Percentiles rank a stretch among this genome's conserved stretches.
Evolutionary conservation across 2,329 filamentous ascomycete species (phyloP).

Genomic region (Aspergillus caelatus): DNA sequence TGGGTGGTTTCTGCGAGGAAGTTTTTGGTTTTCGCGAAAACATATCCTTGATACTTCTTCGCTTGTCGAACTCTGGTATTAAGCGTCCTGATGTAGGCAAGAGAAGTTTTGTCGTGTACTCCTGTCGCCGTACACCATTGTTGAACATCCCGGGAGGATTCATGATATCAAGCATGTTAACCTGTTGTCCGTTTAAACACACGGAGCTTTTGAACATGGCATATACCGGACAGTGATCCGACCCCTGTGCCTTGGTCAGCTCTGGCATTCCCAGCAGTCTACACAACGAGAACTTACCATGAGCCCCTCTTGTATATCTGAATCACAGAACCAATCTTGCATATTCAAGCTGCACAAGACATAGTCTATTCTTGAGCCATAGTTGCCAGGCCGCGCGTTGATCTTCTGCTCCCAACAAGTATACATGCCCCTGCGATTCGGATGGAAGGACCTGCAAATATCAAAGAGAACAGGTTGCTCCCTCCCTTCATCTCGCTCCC

Average conservation of each 20-base stretch:
- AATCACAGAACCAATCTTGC: constrained; percentile 75
- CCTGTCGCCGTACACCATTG: constrained; percentile 64
- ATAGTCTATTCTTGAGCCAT: constrained; percentile 91
- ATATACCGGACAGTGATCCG: constrained; percentile 95
- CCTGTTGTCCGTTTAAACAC: constrained; percentile 49
- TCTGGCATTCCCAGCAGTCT: not conserved
- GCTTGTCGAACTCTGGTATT: constrained; percentile 83
- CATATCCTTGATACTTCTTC: constrained; percentile 90
- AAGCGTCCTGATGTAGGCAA: constrained; percentile 78
- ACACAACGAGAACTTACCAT: constrained; percentile 53
- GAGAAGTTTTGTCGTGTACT: constrained; percentile 67
- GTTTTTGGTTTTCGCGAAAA: constrained; percentile 64
- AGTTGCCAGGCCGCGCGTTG: constrained; percentile 94
- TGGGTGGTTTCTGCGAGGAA: constrained; percentile 17
- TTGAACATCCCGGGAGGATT: constrained; percentile 75
- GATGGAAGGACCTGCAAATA: constrained; percentile 79
- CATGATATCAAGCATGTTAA: constrained; percentile 71
- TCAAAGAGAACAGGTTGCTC: constrained; percentile 79
- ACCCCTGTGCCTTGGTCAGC: constrained; percentile 58
- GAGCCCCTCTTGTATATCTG: constrained; percentile 89
- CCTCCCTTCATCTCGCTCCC: constrained; percentile 68
- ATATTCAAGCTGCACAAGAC: constrained; percentile 80
- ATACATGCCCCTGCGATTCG: constrained; percentile 83
- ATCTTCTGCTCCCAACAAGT: constrained; percentile 96
- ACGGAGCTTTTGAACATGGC: constrained; percentile 70